phyloP scores from a whole-genome alignment of 768 basidiomycete genomes.

The Phylloporus sp. region DNA sequence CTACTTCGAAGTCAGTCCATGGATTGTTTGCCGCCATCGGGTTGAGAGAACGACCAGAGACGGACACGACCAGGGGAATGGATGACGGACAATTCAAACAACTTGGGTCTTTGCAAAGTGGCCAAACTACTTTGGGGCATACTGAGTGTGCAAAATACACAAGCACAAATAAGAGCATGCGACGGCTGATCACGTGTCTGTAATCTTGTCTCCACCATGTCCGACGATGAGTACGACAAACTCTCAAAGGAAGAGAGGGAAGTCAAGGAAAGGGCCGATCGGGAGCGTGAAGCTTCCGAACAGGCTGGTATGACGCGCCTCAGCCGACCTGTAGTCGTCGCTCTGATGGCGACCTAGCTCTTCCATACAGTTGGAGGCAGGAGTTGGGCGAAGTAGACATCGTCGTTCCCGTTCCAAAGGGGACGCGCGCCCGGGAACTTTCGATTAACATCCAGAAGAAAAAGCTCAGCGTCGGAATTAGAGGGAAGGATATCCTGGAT shows the following conservation, averaged over 20 bases:
- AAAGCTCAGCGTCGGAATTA: slow-evolving; percentile 77
- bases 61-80: slow-evolving; percentile 11
- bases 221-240: slow-evolving; percentile 63
- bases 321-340: slow-evolving; percentile 12
- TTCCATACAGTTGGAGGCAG: slow-evolving; percentile 92
- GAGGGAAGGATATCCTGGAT: slow-evolving; percentile 81
- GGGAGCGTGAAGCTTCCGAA: slow-evolving; percentile 66
- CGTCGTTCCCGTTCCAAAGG: slow-evolving; percentile 76
- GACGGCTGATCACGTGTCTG: slow-evolving; percentile 25
- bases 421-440: slow-evolving; percentile 78
- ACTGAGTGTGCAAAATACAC: slow-evolving; percentile 24
- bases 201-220: slow-evolving; percentile 27
- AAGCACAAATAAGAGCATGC: slow-evolving; percentile 28
- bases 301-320: slow-evolving; percentile 65
- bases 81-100: slow-evolving; percentile 4
- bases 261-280: slow-evolving; percentile 60
- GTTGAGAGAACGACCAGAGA: slow-evolving; percentile 5
- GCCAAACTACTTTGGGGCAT: slow-evolving; percentile 17
- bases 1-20: slow-evolving; percentile 75
- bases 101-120: slow-evolving; percentile 8
- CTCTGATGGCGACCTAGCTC: slow-evolving; percentile 41
- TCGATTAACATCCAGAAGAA: slow-evolving; percentile 72
- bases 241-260: slow-evolving; percentile 75
- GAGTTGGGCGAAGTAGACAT: slow-evolving; percentile 85
- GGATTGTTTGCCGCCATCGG: slow-evolving; percentile 57